These are phyloP conservation scores for Russula lepida DNA, from an alignment of 768 basidiomycete genomes.

Conservation along the genomic window DNA sequence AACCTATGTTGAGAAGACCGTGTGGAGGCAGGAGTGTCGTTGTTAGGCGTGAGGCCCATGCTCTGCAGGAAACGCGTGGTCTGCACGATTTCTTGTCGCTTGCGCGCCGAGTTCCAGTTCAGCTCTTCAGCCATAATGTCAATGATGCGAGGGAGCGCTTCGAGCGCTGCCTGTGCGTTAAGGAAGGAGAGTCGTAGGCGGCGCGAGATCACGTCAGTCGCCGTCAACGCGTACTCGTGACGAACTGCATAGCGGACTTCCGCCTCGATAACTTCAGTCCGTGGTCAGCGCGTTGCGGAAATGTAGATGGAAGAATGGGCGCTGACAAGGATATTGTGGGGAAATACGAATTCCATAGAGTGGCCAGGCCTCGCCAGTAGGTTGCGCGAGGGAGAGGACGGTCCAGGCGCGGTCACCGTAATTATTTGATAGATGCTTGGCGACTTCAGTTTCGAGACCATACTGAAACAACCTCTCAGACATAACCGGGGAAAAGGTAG, in stretches of 20 bases:
- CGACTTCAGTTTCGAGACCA: conserved; percentile 85
- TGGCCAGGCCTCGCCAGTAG: conserved; percentile 79
- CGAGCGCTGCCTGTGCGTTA: conserved; percentile 77
- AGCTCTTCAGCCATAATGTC: conserved; percentile 88
- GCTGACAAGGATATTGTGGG: conserved; percentile 67
- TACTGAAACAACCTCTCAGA: conserved; percentile 41
- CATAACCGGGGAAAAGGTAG: neutral
- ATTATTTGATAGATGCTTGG: conserved; percentile 84
- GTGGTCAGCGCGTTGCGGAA: neutral
- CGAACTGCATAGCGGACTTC: conserved; percentile 85
- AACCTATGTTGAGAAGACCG: conserved; percentile 8
- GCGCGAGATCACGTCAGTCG: conserved; percentile 86
- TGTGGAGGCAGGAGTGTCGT: neutral
- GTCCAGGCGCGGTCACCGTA: conserved; percentile 98
- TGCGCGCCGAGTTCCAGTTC: conserved; percentile 57
- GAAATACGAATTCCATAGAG: conserved; percentile 70
- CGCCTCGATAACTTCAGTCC: conserved; percentile 67
- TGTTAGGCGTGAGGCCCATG: conserved; percentile 68
- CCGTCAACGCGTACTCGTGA: conserved; percentile 89
- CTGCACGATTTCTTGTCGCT: conserved; percentile 47
- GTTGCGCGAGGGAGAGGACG: conserved; percentile 70
- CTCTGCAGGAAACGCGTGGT: conserved; percentile 63
- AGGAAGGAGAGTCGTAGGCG: conserved; percentile 92
- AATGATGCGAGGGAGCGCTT: conserved; percentile 77
- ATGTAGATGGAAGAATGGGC: neutral